These are phyloP conservation scores for Trametes gibbosa DNA, from an alignment of 768 basidiomycete species.

Conservation along the genomic window DNA sequence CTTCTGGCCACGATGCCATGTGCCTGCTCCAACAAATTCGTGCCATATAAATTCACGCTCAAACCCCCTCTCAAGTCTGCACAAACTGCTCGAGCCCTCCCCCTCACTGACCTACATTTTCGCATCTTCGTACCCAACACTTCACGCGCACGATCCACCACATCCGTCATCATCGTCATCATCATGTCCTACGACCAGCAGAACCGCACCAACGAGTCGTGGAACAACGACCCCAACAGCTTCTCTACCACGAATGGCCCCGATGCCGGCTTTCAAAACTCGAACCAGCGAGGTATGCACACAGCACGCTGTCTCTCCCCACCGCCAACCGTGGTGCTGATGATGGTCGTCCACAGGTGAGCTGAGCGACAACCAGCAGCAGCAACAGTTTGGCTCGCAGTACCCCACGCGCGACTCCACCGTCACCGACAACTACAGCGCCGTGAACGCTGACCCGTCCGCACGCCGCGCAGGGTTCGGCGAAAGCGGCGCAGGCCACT, in stretches of 20 bases:
- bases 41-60: background rate
- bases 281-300: background rate
- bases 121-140: background rate
- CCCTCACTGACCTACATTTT: background rate
- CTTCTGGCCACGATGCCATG: background rate
- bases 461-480: background rate
- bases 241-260: constrained; percentile 13
- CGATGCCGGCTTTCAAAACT: constrained; percentile 1
- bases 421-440: constrained; percentile 7
- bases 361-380: background rate
- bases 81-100: background rate
- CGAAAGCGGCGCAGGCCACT: background rate
- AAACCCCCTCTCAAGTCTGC: background rate
- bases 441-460: background rate
- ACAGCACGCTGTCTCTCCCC: background rate
- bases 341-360: background rate
- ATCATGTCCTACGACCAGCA: constrained; percentile 15
- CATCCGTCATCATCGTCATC: background rate
- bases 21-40: constrained; percentile 1
- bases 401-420: constrained; percentile 15
- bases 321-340: background rate
- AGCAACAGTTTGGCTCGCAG: background rate
- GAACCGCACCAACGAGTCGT: constrained; percentile 17
- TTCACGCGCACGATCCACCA: background rate
- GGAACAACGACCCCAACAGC: constrained; percentile 20